Percentiles rank a stretch among this genome's conserved stretches.
These are phyloP conservation scores for Metschnikowia matae DNA, from an alignment of 805 yeast genomes.

Conservation along the genomic window DNA sequence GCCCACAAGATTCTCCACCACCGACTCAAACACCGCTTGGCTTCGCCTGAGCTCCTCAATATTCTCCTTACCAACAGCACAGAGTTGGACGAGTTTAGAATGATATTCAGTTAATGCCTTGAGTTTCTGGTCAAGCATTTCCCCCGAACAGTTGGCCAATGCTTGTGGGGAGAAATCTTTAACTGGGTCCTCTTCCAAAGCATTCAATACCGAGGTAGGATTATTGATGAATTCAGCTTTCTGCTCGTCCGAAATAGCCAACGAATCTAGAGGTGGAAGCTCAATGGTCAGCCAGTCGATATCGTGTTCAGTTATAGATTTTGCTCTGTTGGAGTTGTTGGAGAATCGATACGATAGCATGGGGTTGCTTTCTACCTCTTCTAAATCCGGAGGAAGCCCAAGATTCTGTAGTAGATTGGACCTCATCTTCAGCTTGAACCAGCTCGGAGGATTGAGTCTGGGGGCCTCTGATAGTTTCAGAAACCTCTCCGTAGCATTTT, in stretches of 20 bases:
- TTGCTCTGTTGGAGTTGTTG: slow-evolving; percentile 8
- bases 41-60: slow-evolving; percentile 52
- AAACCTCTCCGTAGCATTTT: slow-evolving; percentile 40
- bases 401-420: slow-evolving; percentile 58
- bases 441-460: slow-evolving; percentile 54
- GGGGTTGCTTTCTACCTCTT: slow-evolving; percentile 35
- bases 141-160: slow-evolving; percentile 20
- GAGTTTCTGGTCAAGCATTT: slow-evolving; percentile 33
- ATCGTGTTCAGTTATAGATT: slow-evolving; percentile 27
- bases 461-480: slow-evolving; percentile 46
- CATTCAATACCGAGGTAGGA: slow-evolving; percentile 25
- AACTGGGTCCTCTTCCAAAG: slow-evolving; percentile 33
- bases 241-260: slow-evolving; percentile 28
- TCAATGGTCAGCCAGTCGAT: slow-evolving; percentile 34
- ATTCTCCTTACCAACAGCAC: slow-evolving; percentile 50
- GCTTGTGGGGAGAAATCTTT: slow-evolving; percentile 27
- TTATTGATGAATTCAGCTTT: slow-evolving; percentile 22
- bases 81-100: slow-evolving; percentile 23
- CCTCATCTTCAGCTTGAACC: slow-evolving; percentile 66
- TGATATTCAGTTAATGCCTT: slow-evolving; percentile 28
- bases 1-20: slow-evolving; percentile 86
- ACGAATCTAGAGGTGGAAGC: slow-evolving; percentile 32
- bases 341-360: background rate
- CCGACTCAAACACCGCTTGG: slow-evolving; percentile 74
- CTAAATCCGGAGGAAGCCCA: slow-evolving; percentile 71